A percentile compares a stretch with the other conserved stretches of the same genome.
These are phyloP conservation scores for Polyrhizophydium stewartii DNA, from an alignment of 371 early-diverging fungal genomes.

Conservation along the genomic window DNA sequence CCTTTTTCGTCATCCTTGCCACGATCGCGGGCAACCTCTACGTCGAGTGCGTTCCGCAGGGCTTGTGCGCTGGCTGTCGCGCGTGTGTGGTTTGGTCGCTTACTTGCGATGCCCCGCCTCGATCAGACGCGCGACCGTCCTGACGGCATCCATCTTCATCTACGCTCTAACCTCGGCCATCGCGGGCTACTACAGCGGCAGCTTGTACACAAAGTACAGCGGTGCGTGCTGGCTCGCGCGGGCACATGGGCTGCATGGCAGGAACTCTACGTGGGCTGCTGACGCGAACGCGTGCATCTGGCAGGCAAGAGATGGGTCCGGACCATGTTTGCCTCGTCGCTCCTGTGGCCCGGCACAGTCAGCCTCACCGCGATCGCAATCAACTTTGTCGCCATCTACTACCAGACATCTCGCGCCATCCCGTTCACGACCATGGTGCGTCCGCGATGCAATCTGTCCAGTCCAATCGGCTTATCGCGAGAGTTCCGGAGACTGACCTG, in stretches of 20 bases:
- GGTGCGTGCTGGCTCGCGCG: conserved; percentile 32
- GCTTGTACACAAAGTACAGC: conserved; percentile 66
- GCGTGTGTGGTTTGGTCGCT: too few species aligned
- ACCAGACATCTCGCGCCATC: conserved; percentile 72
- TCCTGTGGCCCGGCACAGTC: conserved; percentile 67
- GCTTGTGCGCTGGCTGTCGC: too few species aligned
- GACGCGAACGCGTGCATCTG: background rate
- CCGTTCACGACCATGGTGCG: conserved; percentile 70
- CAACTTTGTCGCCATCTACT: conserved; percentile 72
- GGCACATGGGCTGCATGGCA: background rate
- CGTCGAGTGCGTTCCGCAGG: conserved; percentile 57
- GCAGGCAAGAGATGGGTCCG: conserved; percentile 67
- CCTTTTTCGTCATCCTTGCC: conserved; percentile 63
- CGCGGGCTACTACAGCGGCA: conserved; percentile 66
- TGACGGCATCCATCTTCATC: conserved; percentile 74
- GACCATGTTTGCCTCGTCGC: conserved; percentile 64
- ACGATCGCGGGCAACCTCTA: conserved; percentile 71
- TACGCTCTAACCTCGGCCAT: conserved; percentile 73
- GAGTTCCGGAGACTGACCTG: too few species aligned
- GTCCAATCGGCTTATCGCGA: too few species aligned
- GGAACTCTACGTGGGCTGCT: background rate
- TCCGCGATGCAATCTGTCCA: too few species aligned
- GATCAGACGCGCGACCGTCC: conserved; percentile 62
- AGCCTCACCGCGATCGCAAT: conserved; percentile 54
- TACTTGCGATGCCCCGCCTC: too few species aligned